phyloP scores from a whole-genome alignment of 2,329 filamentous ascomycete genomes.

The Claviceps capensis region DNA sequence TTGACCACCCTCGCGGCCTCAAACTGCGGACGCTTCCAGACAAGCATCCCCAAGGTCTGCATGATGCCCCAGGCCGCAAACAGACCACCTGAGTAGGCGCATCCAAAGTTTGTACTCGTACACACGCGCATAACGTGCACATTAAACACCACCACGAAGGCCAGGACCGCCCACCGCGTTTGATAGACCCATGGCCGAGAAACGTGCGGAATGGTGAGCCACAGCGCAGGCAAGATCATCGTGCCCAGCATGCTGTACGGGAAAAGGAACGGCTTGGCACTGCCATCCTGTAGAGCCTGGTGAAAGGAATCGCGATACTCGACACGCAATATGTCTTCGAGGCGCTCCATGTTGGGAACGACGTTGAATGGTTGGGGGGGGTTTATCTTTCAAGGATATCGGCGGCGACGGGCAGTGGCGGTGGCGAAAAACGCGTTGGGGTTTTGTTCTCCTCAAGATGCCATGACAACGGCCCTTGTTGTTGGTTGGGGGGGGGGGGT shows the following conservation, averaged over 20 bases:
- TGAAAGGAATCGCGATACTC: constrained; percentile 25
- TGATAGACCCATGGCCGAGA: constrained; percentile 35
- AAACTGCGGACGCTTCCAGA: constrained; percentile 42
- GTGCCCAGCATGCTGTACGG: constrained; percentile 35
- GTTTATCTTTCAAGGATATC: too few species aligned
- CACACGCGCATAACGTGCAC: constrained; percentile 24
- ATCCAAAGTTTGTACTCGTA: constrained; percentile 37
- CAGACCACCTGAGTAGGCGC: constrained; percentile 37
- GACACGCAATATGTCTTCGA: constrained; percentile 15
- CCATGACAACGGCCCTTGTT: too few species aligned
- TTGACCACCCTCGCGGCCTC: constrained; percentile 38
- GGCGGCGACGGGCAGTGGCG: too few species aligned
- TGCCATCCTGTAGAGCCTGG: constrained; percentile 23
- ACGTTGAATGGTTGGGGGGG: too few species aligned
- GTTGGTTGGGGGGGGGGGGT: too few species aligned
- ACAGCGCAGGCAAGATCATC: constrained; percentile 36
- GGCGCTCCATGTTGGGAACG: constrained; percentile 2
- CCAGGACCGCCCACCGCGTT: constrained; percentile 34
- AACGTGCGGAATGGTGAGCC: constrained; percentile 41
- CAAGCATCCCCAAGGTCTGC: constrained; percentile 32
- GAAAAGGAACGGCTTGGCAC: constrained; percentile 33
- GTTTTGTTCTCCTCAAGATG: too few species aligned
- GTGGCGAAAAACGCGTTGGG: too few species aligned
- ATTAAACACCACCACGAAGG: constrained; percentile 29
- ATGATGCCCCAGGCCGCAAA: constrained; percentile 36